These are phyloP conservation scores for Amanita subjunquillea DNA, from an alignment of 768 basidiomycete species.

Conservation along the genomic window DNA sequence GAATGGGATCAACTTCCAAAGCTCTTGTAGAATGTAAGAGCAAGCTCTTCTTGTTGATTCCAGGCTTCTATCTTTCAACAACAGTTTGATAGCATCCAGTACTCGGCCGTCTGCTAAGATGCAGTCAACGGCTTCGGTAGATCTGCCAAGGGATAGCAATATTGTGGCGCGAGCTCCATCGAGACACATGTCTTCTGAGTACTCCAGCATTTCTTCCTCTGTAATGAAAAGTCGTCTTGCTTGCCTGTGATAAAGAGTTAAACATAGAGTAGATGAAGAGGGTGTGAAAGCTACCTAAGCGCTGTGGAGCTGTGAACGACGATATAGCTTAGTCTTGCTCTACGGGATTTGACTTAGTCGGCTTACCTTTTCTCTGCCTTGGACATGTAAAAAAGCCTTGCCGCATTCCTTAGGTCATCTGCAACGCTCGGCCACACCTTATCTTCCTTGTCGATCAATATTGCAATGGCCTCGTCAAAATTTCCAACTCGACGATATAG, in stretches of 20 bases:
- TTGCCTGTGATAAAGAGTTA: slow-evolving; percentile 25
- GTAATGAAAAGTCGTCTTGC: slow-evolving; percentile 36
- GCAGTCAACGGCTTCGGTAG: slow-evolving; percentile 40
- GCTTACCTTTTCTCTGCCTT: slow-evolving; percentile 25
- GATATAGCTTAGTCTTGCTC: neutral
- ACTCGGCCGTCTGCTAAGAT: slow-evolving; percentile 36
- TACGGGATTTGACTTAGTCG: slow-evolving; percentile 13
- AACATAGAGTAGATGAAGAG: neutral
- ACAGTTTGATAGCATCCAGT: slow-evolving; percentile 34
- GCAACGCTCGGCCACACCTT: slow-evolving; percentile 21
- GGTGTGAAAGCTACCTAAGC: neutral
- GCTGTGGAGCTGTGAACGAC: neutral
- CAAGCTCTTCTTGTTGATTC: slow-evolving; percentile 23
- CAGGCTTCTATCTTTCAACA: slow-evolving; percentile 24
- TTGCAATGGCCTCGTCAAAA: slow-evolving; percentile 43
- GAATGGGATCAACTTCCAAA: slow-evolving; percentile 39
- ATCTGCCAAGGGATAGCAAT: slow-evolving; percentile 29
- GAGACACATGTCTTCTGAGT: slow-evolving; percentile 42
- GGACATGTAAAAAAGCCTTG: slow-evolving; percentile 35
- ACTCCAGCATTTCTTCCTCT: slow-evolving; percentile 44
- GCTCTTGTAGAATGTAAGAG: slow-evolving; percentile 26
- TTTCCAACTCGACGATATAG: slow-evolving; percentile 37
- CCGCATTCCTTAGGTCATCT: slow-evolving; percentile 29
- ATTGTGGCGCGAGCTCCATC: slow-evolving; percentile 36
- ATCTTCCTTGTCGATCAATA: slow-evolving; percentile 25